Base-by-base conservation (phyloP, 129 eudicot species). In the Arctium lappa region DNA sequence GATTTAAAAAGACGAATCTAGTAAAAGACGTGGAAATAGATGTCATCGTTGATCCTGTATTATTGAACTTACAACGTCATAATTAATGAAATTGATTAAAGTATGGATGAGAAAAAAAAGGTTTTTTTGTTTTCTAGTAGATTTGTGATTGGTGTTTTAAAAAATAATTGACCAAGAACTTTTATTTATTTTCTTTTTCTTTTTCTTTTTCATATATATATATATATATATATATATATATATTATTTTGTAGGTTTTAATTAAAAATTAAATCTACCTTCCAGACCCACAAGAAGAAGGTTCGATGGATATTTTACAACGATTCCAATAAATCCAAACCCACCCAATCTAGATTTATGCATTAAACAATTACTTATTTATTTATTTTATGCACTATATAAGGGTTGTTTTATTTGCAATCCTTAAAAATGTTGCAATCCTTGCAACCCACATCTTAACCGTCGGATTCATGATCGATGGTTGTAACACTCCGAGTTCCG, bases 291-390 rank as follows among this genome's bases (percentile, higher is more conserved):
- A 15, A 36, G 56, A 53, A 62, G 60, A 81, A 34, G 72, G 39
- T 72, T 80, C 77, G 53, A 46, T 10, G 36, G 7, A 70, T 46
- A 66, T n/a, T 46, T 53, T 60, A 16, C 8, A n/a, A 8, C 8
- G 5, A 60, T 29, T 16, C 71, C 1, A 66, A 66, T 66, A 27
- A 5, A 72, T 50, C 38, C 63, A 71, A 50, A 79, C 48, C 7
- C 72, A 79, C 69, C 12, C 78, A 31, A 56, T 81, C 79, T 81
- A 60, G 79, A 81, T 53, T 53, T 40, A 80, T 44, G 48, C 31
- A 38, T 39, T 30, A 7, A 72, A 36, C 71, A 29, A 66, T 27
- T 22, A 66, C 4, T 66, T 29, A 60, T 13, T 5, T 60, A n/a
- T n/a, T n/a, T n/a, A n/a, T n/a, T n/a, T n/a, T n/a, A n/a, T n/a